Conservation (phyloP, 2,329 filamentous ascomycete genomes). For the Diaporthe sp. region DNA sequence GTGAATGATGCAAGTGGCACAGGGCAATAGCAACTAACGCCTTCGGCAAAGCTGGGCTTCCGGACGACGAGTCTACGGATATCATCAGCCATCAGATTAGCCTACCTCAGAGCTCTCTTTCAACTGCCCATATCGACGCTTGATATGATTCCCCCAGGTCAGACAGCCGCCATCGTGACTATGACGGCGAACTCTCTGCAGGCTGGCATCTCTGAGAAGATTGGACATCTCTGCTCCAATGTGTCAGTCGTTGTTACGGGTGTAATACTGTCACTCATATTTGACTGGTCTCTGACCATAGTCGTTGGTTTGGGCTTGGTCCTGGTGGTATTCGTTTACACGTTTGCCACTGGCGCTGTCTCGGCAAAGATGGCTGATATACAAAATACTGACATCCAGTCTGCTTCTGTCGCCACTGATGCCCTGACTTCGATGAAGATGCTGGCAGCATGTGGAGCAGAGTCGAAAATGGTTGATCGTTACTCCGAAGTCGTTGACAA, state of each 20-base stretch:
- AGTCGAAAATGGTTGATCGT: conserved; percentile 64
- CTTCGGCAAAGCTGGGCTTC: conserved; percentile 58
- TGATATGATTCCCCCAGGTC: conserved; percentile 69
- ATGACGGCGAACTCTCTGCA: conserved; percentile 73
- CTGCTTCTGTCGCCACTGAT: conserved; percentile 71
- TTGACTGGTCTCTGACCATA: conserved; percentile 70
- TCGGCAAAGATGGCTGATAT: conserved; percentile 62
- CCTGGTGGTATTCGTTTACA: conserved; percentile 64
- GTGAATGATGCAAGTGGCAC: conserved; percentile 56
- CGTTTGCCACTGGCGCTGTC: conserved; percentile 65
- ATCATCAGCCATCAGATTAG: conserved; percentile 70
- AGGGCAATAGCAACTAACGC: conserved; percentile 69
- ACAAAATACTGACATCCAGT: conserved; percentile 64
- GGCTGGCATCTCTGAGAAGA: conserved; percentile 72
- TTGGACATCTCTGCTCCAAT: conserved; percentile 69
- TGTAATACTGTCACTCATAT: conserved; percentile 66
- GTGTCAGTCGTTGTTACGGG: conserved; percentile 64
- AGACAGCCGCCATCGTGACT: conserved; percentile 72
- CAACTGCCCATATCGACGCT: conserved; percentile 75
- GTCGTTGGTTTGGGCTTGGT: conserved; percentile 69
- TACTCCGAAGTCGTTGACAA: conserved; percentile 68
- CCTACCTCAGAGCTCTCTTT: conserved; percentile 74
- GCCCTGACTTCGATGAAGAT: conserved; percentile 56
- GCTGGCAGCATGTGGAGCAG: conserved; percentile 72
- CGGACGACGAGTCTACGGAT: conserved; percentile 71